phyloP scores from a whole-genome alignment of 2,329 filamentous ascomycete species.

The Cytospora chrysosperma region DNA sequence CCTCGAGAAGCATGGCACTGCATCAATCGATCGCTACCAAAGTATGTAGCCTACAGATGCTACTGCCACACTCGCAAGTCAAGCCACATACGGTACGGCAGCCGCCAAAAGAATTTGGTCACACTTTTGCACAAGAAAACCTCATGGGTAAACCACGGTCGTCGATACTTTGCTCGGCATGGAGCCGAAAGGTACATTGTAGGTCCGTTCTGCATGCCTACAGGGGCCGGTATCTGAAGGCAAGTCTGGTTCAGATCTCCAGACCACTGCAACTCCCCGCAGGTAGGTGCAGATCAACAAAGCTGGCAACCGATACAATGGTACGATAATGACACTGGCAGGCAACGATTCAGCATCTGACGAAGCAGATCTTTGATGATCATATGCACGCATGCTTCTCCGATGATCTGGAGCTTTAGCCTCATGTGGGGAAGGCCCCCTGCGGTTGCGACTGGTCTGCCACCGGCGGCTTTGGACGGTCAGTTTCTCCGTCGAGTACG shows the following conservation, averaged over 20 bases:
- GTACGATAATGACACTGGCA: conserved; percentile 2
- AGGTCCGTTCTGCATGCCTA: background rate
- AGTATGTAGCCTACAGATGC: background rate
- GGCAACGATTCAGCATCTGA: conserved; percentile 21
- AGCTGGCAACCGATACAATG: conserved; percentile 4
- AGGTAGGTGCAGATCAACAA: conserved; percentile 9
- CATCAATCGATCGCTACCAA: background rate
- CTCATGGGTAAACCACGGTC: background rate
- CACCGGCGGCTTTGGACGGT: conserved; percentile 5
- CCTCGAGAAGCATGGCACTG: background rate
- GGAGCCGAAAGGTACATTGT: background rate
- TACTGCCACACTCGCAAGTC: background rate
- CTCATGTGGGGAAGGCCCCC: conserved; percentile 17
- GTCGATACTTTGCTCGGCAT: background rate
- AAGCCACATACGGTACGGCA: background rate
- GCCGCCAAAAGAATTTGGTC: background rate
- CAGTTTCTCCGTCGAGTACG: conserved; percentile 7
- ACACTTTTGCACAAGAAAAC: background rate
- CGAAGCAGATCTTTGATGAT: conserved; percentile 26
- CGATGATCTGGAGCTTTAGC: conserved; percentile 6
- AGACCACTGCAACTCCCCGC: conserved; percentile 13
- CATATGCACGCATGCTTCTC: conserved; percentile 17
- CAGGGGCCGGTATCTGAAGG: background rate
- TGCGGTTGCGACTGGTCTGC: conserved; percentile 10
- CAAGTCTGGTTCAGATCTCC: conserved; percentile 6